Base-by-base conservation (phyloP, 1,139 yeast species). In the Ogataea hybrid region DNA sequence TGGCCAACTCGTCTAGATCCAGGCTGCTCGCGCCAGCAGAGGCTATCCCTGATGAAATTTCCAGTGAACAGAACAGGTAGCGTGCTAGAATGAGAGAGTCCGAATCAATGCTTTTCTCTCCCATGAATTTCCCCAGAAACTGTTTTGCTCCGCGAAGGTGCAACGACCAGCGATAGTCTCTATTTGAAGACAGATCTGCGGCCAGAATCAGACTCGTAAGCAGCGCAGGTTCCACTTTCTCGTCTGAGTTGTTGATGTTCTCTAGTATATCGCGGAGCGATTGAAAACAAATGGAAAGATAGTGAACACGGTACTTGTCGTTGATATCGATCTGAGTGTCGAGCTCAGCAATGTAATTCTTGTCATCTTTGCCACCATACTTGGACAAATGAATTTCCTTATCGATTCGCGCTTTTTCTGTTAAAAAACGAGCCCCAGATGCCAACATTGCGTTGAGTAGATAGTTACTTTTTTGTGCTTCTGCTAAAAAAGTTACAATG, bases 101-200 rank as follows among this genome's bases (percentile, higher is more conserved):
- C 47, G 52, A 51, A 11, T 32, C 27, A 9, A 23, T 18, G 59
- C 51, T 47, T 6, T 39, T 33, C 50, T 29, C 53, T 43, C 53
- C 22, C 69, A 63, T 32, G 43, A 69, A 67, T 49, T 73, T 77
- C 37, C 73, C 55, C 18, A 79, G 62, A 16, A 79, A 62, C 43
- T 78, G 81, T 49, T 77, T 77, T 2, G 84, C 84, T 4, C 84
- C 84, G 46, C 73, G 62, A n/a, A 79, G 62, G 59, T 79, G 84
- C 0, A 80, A 73, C 39, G 80, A 61, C 85, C 84, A 79, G 44
- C 73, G 72, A 43, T 72, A 77, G 9, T 65, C 65, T 36, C 71
- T 71, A 4, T 68, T 61, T 2, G 63, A 58, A 1, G 79, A 69
- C 2, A 81, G 79, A 57, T 78, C 80, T 6, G 79, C 68, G 0